These are phyloP conservation scores for Diaporthe citri DNA, from an alignment of 2,329 filamentous ascomycete genomes.

Conservation along the genomic window DNA sequence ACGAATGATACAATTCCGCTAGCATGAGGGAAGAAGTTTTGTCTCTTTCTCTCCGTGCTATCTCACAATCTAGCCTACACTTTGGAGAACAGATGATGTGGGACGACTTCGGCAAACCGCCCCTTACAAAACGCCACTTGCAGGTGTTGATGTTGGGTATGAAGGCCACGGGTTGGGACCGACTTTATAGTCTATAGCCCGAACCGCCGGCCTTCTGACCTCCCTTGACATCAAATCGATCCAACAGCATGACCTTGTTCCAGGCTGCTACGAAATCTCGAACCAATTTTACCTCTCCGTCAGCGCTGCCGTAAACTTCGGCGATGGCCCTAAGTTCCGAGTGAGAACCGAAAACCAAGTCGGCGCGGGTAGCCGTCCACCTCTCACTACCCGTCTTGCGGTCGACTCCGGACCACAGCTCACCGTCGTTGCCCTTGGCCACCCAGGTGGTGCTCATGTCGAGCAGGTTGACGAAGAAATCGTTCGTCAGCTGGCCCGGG, in stretches of 20 bases:
- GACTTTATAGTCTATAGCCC: constrained; percentile 6
- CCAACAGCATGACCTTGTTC: constrained; percentile 81
- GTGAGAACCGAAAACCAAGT: constrained; percentile 79
- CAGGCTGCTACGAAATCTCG: constrained; percentile 81
- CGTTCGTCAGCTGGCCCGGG: constrained; percentile 79
- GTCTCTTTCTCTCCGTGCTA: neutral
- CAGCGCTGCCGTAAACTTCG: constrained; percentile 75
- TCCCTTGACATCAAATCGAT: constrained; percentile 72
- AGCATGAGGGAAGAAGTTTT: neutral
- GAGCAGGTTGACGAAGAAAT: constrained; percentile 86
- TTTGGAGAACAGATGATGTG: neutral
- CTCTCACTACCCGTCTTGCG: constrained; percentile 76
- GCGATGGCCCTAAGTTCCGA: constrained; percentile 78
- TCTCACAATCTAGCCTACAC: constrained; percentile 9
- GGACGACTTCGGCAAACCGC: too few relatives aligned
- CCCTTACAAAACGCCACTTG: neutral
- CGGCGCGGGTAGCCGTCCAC: constrained; percentile 77
- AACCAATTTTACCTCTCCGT: constrained; percentile 73
- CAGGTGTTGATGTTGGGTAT: neutral
- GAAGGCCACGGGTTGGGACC: neutral
- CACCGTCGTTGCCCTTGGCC: constrained; percentile 60
- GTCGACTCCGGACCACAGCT: constrained; percentile 74
- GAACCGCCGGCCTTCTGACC: constrained; percentile 22
- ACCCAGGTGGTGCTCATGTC: constrained; percentile 77
- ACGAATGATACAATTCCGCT: too few relatives aligned